Evolutionary conservation across 768 basidiomycete species (phyloP), one percentile per base, ranked within the genome.

Genomic region (Collybiopsis luxurians): DNA sequence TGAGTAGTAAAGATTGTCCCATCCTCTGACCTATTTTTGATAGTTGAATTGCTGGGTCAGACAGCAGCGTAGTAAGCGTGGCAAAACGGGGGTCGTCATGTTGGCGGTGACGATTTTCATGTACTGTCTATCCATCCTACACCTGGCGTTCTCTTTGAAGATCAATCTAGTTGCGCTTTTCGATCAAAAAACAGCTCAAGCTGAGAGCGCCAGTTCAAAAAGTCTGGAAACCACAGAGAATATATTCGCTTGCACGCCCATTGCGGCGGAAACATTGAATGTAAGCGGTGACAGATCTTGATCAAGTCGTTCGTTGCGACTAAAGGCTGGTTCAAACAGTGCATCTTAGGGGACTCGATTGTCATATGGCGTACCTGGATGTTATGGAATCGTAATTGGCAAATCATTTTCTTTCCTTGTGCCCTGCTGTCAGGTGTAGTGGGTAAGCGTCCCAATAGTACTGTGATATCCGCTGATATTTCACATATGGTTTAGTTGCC

Each of bases 41-140:
- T 12, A 23, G 1, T 7, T 27, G 15, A 5, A 27, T 15, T 3
- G 30, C 26, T 27, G 45, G 21, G 26, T 12, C 17, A 47, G 27
- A 17, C 24, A 23, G 15, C 28, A n/a, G 19, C 30, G 30, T 28
- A 34, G 30, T 7, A 17, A 15, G 6, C 21, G n/a, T 10, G 15
- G n/a, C 17, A 31, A 31, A 13, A 49, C 48, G 9, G 31, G 31
- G 10, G 50, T 24, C 13, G 28, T 51, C 49, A 51, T 57, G 36
- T 48, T 28, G 10, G 21, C 30, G n/a, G n/a, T 57, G 38, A 57
- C 56, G 9, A 34, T 50, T 6, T 5, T 57, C 2, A 39, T 57
- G 47, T 57, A 57, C 40, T 17, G 24, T n/a, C 34, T 57, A 19
- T 51, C 56, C 40, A 51, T 46, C 24, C 38, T 57, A 19, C 56